Percentiles rank a stretch among this genome's conserved stretches.
phyloP scores from a whole-genome alignment of 1,284 basidiomycete species.

The Ceratobasidium sp. region DNA sequence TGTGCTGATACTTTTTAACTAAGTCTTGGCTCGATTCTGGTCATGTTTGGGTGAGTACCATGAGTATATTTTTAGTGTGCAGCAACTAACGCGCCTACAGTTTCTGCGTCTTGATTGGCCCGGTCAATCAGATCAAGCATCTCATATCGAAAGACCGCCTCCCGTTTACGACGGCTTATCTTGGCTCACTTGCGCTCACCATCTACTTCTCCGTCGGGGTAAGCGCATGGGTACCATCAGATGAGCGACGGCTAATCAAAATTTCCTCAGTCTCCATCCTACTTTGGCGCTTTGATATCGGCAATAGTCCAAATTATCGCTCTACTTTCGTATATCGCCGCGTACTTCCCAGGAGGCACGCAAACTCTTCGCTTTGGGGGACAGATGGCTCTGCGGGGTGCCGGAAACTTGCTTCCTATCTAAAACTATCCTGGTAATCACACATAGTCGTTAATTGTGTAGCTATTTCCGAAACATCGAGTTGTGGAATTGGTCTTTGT shows the following conservation, averaged over 20 bases:
- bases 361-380: slow-evolving; percentile 87
- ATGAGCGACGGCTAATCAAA: slow-evolving; percentile 12
- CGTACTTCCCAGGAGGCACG: slow-evolving; percentile 91
- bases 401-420: slow-evolving; percentile 82
- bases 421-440: slow-evolving; percentile 55
- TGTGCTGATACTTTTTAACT: slow-evolving; percentile 31
- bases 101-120: slow-evolving; percentile 87
- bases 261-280: slow-evolving; percentile 76
- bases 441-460: too few relatives aligned
- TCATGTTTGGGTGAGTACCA: slow-evolving; percentile 83
- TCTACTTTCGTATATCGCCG: slow-evolving; percentile 86
- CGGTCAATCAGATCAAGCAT: slow-evolving; percentile 91
- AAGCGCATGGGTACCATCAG: slow-evolving; percentile 53
- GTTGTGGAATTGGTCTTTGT: too few relatives aligned
- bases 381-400: slow-evolving; percentile 84
- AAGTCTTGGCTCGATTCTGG: slow-evolving; percentile 85
- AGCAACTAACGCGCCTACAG: slow-evolving; percentile 58
- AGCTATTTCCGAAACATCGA: too few relatives aligned
- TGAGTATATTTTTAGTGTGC: slow-evolving; percentile 52
- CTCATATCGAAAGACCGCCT: slow-evolving; percentile 86
- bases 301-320: slow-evolving; percentile 84
- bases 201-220: slow-evolving; percentile 91
- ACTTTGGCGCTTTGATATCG: slow-evolving; percentile 84
- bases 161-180: slow-evolving; percentile 89
- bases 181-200: slow-evolving; percentile 83